Evolutionary conservation across 2,329 filamentous ascomycete species (phyloP).

Genomic region (Dendrostoma leiphaemia): DNA sequence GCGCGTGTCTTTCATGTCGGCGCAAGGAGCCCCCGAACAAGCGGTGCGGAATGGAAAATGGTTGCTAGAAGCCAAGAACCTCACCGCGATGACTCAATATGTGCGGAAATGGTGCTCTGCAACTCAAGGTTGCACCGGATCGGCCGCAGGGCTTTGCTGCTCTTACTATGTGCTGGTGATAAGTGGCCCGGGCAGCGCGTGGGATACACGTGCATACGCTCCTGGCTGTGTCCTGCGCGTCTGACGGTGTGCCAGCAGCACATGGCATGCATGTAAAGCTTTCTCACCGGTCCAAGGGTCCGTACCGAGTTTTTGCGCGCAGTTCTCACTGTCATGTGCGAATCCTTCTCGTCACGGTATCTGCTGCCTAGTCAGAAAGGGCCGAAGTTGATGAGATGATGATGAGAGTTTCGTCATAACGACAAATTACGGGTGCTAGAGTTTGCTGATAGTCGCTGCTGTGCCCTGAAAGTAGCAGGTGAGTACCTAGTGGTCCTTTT

Average conservation of each 20-base stretch:
- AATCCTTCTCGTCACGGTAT: not conserved
- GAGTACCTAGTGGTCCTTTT: not conserved
- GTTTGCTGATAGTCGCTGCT: slow-evolving; percentile 4
- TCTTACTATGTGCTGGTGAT: too few relatives aligned
- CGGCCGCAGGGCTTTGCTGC: not conserved
- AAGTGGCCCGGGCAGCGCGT: not conserved
- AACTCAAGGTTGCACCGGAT: not conserved
- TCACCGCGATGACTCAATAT: slow-evolving; percentile 1
- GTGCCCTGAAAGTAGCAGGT: not conserved
- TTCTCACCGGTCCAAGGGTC: slow-evolving; percentile 9
- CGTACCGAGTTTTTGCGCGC: not conserved
- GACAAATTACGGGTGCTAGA: not conserved
- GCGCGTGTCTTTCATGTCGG: not conserved
- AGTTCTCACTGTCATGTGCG: not conserved
- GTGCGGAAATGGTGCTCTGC: not conserved
- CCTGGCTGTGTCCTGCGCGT: not conserved
- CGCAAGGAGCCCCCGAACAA: not conserved
- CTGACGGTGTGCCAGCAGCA: not conserved
- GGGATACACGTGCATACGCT: not conserved
- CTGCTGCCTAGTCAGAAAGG: not conserved
- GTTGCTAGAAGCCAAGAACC: not conserved
- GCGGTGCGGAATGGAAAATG: not conserved
- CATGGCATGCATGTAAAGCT: not conserved
- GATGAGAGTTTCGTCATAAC: not conserved
- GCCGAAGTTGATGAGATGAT: not conserved